These are phyloP conservation scores for Starmera stellimalicola DNA, from an alignment of 1,139 yeast genomes.

Conservation along the genomic window DNA sequence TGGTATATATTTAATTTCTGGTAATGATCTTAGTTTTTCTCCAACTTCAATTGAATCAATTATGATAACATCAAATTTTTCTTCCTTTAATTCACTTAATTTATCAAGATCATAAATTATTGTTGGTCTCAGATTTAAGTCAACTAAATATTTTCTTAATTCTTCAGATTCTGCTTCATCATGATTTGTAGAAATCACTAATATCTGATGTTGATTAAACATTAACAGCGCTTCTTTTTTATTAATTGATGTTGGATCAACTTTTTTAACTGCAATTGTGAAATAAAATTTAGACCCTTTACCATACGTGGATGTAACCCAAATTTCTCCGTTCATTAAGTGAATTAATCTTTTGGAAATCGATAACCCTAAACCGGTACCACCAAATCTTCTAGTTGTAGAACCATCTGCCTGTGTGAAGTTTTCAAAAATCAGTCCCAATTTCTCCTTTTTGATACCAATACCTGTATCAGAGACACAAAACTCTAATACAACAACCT, in stretches of 20 bases:
- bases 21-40: constrained; percentile 51
- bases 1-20: constrained; percentile 76
- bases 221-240: constrained; percentile 66
- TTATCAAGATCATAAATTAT: constrained; percentile 32
- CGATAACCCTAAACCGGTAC: constrained; percentile 81
- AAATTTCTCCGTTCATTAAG: constrained; percentile 84
- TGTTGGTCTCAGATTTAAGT: constrained; percentile 29
- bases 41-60: constrained; percentile 75
- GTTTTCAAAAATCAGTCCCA: constrained; percentile 77
- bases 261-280: constrained; percentile 70
- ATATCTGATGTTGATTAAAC: constrained; percentile 57
- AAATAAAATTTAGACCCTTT: constrained; percentile 75
- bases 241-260: constrained; percentile 46
- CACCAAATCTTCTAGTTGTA: constrained; percentile 83
- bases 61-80: constrained; percentile 69
- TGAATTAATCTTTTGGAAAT: constrained; percentile 80
- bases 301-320: constrained; percentile 82
- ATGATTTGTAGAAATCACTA: constrained; percentile 63
- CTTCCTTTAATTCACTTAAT: constrained; percentile 27
- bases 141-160: constrained; percentile 21
- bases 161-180: constrained; percentile 39
- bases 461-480: constrained; percentile 88
- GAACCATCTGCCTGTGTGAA: constrained; percentile 92
- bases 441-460: constrained; percentile 75
- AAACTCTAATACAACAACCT: constrained; percentile 63